A percentile compares a stretch with the other conserved stretches of the same genome.
Conservation (phyloP, 2,329 filamentous ascomycete genomes). For the Apiospora sp. region DNA sequence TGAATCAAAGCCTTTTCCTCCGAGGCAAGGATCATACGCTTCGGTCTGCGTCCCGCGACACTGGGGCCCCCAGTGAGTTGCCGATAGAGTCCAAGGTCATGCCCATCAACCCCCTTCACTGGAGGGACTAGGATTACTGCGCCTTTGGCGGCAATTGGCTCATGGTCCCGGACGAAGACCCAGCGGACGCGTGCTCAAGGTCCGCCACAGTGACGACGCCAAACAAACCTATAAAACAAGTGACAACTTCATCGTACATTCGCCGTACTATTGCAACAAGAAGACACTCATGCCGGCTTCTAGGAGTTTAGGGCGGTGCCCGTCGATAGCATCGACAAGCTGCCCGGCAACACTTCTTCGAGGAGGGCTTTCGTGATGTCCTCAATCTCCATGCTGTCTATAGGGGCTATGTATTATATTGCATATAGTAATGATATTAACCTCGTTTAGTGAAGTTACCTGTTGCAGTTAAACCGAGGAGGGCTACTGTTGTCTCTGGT, state of each 20-base stretch:
- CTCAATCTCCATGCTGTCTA: too few species aligned
- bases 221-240: conserved; percentile 28
- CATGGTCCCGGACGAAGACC: conserved; percentile 35
- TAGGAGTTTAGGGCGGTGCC: conserved; percentile 28
- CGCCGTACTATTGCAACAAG: not conserved
- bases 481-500: too few species aligned
- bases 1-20: not conserved
- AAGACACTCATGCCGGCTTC: conserved; percentile 28
- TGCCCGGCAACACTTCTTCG: conserved; percentile 31
- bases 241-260: conserved; percentile 44
- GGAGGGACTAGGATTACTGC: conserved; percentile 43
- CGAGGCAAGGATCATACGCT: not conserved
- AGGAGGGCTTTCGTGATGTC: too few species aligned
- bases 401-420: too few species aligned
- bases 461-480: too few species aligned
- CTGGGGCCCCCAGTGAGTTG: conserved; percentile 23
- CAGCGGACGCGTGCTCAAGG: conserved; percentile 32
- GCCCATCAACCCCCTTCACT: conserved; percentile 46
- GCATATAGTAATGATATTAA: too few species aligned
- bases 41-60: not conserved
- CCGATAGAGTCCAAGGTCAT: conserved; percentile 33
- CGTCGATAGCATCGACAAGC: conserved; percentile 22
- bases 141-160: conserved; percentile 33
- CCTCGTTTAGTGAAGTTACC: too few species aligned
- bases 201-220: conserved; percentile 32